Percentiles rank a stretch among this genome's conserved stretches.
Conservation (phyloP, 306 rosid genomes). For the Rosa chinensis region DNA sequence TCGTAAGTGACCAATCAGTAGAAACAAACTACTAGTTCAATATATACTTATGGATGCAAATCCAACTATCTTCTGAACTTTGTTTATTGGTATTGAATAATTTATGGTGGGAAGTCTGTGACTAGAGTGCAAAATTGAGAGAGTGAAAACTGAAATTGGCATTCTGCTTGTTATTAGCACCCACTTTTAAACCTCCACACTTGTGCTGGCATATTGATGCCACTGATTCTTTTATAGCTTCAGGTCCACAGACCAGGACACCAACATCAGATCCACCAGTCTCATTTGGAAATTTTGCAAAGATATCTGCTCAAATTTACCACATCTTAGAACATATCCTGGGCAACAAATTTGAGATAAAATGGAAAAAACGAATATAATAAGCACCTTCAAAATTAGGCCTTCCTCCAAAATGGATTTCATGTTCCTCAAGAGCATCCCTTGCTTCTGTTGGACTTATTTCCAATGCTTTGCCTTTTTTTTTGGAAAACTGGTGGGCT, state of each 20-base stretch:
- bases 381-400: conserved; percentile 69
- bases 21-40: background rate
- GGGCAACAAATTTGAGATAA: background rate
- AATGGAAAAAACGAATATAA: background rate
- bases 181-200: conserved; percentile 34
- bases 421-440: conserved; percentile 60
- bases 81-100: background rate
- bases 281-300: conserved; percentile 44
- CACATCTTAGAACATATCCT: background rate
- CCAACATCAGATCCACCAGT: conserved; percentile 52
- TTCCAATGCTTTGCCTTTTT: conserved; percentile 37
- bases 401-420: conserved; percentile 72
- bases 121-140: conserved; percentile 76
- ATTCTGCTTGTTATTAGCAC: conserved; percentile 41
- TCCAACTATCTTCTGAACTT: background rate
- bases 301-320: conserved; percentile 52
- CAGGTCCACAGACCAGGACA: conserved; percentile 81
- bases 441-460: conserved; percentile 45
- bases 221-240: conserved; percentile 71
- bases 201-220: conserved; percentile 48
- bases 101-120: background rate
- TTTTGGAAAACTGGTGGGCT: conserved; percentile 24
- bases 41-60: background rate
- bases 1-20: background rate
- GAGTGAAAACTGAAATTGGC: conserved; percentile 62